Percentiles rank a stretch among this genome's conserved stretches.
These are phyloP conservation scores for Puccinellia tenuiflora DNA, from an alignment of 176 grass and related monocot genomes.

Conservation along the genomic window DNA sequence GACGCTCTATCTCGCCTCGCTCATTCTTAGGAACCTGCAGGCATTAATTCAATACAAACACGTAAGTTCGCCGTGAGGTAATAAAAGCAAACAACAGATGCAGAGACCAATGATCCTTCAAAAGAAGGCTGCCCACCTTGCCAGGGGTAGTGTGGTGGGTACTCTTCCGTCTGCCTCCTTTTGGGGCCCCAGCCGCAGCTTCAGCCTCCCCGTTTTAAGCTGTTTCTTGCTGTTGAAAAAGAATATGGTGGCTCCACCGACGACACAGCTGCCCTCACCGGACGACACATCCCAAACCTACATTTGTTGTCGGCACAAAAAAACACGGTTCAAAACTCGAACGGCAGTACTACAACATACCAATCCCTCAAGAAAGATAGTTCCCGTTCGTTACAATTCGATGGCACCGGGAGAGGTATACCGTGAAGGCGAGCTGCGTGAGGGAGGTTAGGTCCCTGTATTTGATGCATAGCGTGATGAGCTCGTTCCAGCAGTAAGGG, in stretches of 20 bases:
- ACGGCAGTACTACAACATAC: no score
- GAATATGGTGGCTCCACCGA: constrained; percentile 77
- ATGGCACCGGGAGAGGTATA: constrained; percentile 8
- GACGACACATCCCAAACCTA: constrained; percentile 86
- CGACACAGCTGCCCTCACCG: constrained; percentile 36
- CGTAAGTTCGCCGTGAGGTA: background rate
- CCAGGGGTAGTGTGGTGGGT: constrained; percentile 82
- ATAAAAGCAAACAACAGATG: constrained; percentile 1
- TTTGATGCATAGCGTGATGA: constrained; percentile 73
- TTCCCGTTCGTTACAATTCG: background rate
- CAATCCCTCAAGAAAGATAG: background rate
- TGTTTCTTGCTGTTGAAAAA: constrained; percentile 94
- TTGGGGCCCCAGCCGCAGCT: constrained; percentile 66
- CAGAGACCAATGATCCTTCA: background rate
- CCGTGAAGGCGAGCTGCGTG: constrained; percentile 81
- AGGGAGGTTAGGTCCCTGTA: constrained; percentile 92
- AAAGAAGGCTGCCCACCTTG: constrained; percentile 43
- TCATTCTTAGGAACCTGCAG: constrained; percentile 73
- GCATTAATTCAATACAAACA: background rate
- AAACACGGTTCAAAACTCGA: background rate
- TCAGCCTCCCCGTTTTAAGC: constrained; percentile 83
- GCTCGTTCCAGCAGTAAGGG: constrained; percentile 79
- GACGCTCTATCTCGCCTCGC: constrained; percentile 78
- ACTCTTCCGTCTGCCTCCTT: constrained; percentile 87
- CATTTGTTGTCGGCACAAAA: background rate